Base-by-base conservation (phyloP, 2,329 filamentous ascomycete genomes). In the Fusarium marasasianum region DNA sequence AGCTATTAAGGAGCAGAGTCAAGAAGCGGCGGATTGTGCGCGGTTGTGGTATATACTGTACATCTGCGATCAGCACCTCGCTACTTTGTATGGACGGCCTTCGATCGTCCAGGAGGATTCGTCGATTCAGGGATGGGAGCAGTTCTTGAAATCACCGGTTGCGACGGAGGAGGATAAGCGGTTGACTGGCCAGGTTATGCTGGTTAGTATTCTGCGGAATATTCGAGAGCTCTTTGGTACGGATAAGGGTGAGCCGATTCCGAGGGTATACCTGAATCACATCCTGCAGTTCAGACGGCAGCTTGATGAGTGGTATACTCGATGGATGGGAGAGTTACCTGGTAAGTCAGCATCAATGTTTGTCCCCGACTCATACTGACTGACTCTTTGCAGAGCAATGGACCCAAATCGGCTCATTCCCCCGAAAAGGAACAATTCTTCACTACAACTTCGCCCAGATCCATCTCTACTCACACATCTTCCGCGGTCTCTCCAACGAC, bases 21-120 rank as follows among this genome's bases (percentile, higher is more conserved):
- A 84, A 18, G 85, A 87, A 48, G 84, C 84, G 1, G 83, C 84
- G 63, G 88, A 91, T 65, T 86, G 86, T 41, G 85, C 90, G 8
- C 84, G 90, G 26, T 80, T 91, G 18, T 91, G 90, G 90, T 91
- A 91, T 74, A 79, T 89, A 38, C 81, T 89, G 3, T 91, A 90
- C 68, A 87, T 91, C 12, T 91, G 89, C 71, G 89, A 91, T 65
- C 88, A 90, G 66, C 89, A 91, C 72, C 85, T 91, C 5, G 89
- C 88, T 24, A 91, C 90, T 29, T 81, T 90, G 0, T 91, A 91
- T 61, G 88, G 89, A 5, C 83, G 90, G 6, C 87, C 88, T 3
- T 87, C 88, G 0, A 86, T 90, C 14, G 87, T 91, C 1, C 87
- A 88, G 35, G 89, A 91, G 58, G 88, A 91, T 61, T 80, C 84